Evolutionary conservation across 768 basidiomycete species (phyloP).

Genomic region (Zangia roseola): DNA sequence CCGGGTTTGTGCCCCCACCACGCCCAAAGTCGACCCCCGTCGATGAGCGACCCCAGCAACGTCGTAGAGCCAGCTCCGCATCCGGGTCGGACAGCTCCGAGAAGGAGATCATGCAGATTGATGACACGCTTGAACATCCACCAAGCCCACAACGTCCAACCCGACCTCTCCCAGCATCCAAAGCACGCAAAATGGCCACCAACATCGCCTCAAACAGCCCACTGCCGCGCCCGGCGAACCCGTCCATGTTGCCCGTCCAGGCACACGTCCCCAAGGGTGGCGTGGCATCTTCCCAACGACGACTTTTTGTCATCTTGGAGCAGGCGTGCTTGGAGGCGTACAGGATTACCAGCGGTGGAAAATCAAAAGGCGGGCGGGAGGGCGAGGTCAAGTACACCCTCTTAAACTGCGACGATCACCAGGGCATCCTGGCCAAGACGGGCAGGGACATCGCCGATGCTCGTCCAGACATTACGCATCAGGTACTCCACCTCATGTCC

Average conservation of each 20-base stretch:
- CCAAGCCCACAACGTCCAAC: constrained; percentile 53
- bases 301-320: constrained; percentile 87
- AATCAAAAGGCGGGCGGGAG: constrained; percentile 51
- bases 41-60: constrained; percentile 53
- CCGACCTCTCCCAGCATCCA: constrained; percentile 57
- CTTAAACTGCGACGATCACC: constrained; percentile 98
- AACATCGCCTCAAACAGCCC: constrained; percentile 40
- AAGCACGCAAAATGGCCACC: constrained; percentile 52
- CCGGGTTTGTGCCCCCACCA: constrained; percentile 49
- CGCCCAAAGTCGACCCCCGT: constrained; percentile 74
- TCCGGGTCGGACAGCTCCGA: constrained; percentile 36
- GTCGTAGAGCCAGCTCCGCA: constrained; percentile 43
- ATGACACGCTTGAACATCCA: constrained; percentile 11
- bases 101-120: constrained; percentile 35
- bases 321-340: constrained; percentile 97
- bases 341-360: constrained; percentile 63
- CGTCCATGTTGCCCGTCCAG: constrained; percentile 79
- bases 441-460: constrained; percentile 98
- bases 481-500: constrained; percentile 49
- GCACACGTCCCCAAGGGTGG: constrained; percentile 67
- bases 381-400: constrained; percentile 94
- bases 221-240: constrained; percentile 56
- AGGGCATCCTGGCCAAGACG: constrained; percentile 96
- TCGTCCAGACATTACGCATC: constrained; percentile 98
- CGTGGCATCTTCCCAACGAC: constrained; percentile 52